Percentiles rank a stretch among this genome's conserved stretches.
Conservation (phyloP, 495 filamentous ascomycete genomes). For the Penicillium lividum region DNA sequence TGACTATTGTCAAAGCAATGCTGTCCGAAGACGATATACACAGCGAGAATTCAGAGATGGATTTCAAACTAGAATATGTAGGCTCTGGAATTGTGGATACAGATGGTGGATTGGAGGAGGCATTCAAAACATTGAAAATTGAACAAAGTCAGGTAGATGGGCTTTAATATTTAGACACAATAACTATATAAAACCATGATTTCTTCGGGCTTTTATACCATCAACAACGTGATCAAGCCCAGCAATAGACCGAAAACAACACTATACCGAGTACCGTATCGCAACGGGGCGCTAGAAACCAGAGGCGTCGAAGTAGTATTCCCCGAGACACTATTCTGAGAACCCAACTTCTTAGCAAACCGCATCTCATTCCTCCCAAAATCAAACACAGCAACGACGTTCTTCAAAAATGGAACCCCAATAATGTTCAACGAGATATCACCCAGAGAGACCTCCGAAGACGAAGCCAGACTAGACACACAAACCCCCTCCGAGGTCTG, state of each 20-base stretch:
- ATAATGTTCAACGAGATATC: slow-evolving; percentile 53
- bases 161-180: no score
- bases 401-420: slow-evolving; percentile 74
- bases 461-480: slow-evolving; percentile 37
- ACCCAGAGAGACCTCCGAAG: slow-evolving; percentile 19
- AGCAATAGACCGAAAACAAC: no score
- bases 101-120: slow-evolving; percentile 5
- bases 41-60: neutral
- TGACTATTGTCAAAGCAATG: slow-evolving; percentile 5
- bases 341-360: slow-evolving; percentile 32
- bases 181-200: no score
- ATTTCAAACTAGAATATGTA: slow-evolving; percentile 7
- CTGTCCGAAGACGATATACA: neutral
- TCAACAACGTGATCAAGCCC: no score
- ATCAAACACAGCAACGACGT: slow-evolving; percentile 69
- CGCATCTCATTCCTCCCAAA: slow-evolving; percentile 56
- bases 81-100: slow-evolving; percentile 7
- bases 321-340: neutral
- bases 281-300: no score
- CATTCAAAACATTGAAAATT: neutral
- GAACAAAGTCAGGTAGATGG: no score
- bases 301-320: no score
- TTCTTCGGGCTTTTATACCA: no score
- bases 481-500: slow-evolving; percentile 36
- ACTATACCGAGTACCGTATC: no score